These are phyloP conservation scores for Komagataella kurtzmanii DNA, from an alignment of 805 yeast species.

Conservation along the genomic window DNA sequence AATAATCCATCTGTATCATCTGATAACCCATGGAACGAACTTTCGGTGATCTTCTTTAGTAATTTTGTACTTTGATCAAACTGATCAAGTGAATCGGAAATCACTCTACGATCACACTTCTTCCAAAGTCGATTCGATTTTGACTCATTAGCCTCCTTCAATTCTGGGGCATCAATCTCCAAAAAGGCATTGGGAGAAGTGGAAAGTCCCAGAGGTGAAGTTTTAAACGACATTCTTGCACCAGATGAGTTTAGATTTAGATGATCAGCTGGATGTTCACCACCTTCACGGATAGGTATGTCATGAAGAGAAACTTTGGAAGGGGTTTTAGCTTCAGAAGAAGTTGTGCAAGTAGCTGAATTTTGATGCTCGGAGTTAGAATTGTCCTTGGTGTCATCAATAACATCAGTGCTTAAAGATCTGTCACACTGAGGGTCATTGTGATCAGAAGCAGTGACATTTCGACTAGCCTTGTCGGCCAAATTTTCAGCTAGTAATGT, in stretches of 20 bases:
- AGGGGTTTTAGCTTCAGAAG: neutral
- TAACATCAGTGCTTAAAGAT: neutral
- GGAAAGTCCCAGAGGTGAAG: neutral
- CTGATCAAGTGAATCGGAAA: neutral
- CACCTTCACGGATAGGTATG: neutral
- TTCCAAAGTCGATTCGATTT: neutral
- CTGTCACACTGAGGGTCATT: neutral
- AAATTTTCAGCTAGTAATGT: too few relatives aligned
- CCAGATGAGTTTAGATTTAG: neutral
- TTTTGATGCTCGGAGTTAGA: neutral
- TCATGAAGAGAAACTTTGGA: neutral
- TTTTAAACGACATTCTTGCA: neutral
- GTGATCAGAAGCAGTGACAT: neutral
- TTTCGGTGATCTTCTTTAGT: neutral
- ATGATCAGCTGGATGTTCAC: neutral
- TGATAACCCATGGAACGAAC: constrained; percentile 23
- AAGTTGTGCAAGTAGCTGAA: neutral
- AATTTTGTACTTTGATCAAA: neutral
- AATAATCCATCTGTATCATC: constrained; percentile 58
- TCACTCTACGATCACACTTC: neutral
- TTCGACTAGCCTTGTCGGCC: too few relatives aligned
- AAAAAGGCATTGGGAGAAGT: neutral
- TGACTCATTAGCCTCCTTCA: neutral
- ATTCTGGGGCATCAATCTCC: neutral
- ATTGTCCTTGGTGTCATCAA: neutral